phyloP scores from a whole-genome alignment of 208 protist species.

The Crithidia expoeki region DNA sequence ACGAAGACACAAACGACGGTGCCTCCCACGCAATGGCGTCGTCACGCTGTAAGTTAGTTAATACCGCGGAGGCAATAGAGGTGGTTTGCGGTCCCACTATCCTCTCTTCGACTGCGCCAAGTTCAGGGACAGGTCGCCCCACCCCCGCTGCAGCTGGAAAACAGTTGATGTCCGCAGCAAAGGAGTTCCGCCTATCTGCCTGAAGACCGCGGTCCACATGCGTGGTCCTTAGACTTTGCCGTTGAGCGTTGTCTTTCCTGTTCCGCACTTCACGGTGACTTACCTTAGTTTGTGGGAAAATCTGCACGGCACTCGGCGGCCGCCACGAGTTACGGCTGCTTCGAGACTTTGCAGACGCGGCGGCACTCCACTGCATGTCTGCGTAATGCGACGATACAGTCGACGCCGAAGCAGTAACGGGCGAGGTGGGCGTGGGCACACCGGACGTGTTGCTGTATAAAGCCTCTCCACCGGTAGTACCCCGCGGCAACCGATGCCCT shows the following conservation, averaged over 20 bases:
- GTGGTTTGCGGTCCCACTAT: neutral
- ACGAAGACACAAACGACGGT: neutral
- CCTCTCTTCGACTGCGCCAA: too few relatives aligned
- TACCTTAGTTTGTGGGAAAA: neutral
- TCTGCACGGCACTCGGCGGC: conserved; percentile 3
- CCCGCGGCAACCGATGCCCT: neutral
- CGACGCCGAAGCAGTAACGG: neutral
- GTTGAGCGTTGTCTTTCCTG: neutral
- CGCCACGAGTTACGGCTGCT: neutral
- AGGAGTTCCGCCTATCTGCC: neutral
- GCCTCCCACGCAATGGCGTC: neutral
- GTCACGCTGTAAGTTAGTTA: neutral
- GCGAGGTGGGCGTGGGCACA: conserved; percentile 5
- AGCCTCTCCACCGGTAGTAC: neutral
- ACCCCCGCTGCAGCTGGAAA: too few relatives aligned
- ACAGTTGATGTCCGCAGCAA: neutral
- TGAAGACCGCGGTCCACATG: too few relatives aligned
- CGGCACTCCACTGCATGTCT: neutral
- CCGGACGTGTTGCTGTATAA: conserved; percentile 18
- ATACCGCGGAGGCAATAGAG: neutral
- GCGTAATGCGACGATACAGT: neutral
- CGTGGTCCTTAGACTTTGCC: too few relatives aligned
- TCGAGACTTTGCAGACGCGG: neutral
- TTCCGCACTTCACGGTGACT: neutral
- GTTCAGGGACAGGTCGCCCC: too few relatives aligned